A percentile compares a stretch with the other conserved stretches of the same genome.
These are phyloP conservation scores for Penicillium cosmopolitanum DNA, from an alignment of 495 filamentous ascomycete species.

Conservation along the genomic window DNA sequence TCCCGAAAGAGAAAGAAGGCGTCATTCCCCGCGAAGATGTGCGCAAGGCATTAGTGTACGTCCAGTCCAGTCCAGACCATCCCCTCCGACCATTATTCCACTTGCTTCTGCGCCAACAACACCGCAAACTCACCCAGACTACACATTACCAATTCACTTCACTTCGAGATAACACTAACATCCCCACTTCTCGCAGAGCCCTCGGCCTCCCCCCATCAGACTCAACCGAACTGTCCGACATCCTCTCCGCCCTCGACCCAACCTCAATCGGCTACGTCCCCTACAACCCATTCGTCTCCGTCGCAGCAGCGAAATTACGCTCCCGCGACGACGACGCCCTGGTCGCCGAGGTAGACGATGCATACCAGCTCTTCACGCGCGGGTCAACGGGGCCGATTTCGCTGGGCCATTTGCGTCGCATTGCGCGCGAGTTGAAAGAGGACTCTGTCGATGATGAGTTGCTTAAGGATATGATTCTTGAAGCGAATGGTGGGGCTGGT, in stretches of 20 bases:
- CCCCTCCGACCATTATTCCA: no score
- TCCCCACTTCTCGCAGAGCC: conserved; percentile 53
- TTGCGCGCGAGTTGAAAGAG: conserved; percentile 82
- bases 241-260: conserved; percentile 79
- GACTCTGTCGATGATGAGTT: conserved; percentile 73
- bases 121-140: no score
- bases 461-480: conserved; percentile 88
- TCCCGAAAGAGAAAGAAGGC: conserved; percentile 69
- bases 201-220: conserved; percentile 69
- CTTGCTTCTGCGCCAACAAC: no score
- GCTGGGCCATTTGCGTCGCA: conserved; percentile 70
- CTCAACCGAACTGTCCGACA: conserved; percentile 68
- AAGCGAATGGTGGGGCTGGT: conserved; percentile 82
- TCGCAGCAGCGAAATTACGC: conserved; percentile 82
- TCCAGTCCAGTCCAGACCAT: conserved; percentile 12
- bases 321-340: conserved; percentile 55
- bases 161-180: neutral
- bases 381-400: conserved; percentile 64
- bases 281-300: conserved; percentile 77
- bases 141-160: neutral
- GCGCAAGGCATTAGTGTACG: conserved; percentile 79
- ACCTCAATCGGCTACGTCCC: conserved; percentile 74
- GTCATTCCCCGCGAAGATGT: conserved; percentile 79
- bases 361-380: conserved; percentile 75
- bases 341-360: conserved; percentile 73